These are phyloP conservation scores for Fusarium mangiferae DNA, from an alignment of 2,329 filamentous ascomycete species.

Conservation along the genomic window DNA sequence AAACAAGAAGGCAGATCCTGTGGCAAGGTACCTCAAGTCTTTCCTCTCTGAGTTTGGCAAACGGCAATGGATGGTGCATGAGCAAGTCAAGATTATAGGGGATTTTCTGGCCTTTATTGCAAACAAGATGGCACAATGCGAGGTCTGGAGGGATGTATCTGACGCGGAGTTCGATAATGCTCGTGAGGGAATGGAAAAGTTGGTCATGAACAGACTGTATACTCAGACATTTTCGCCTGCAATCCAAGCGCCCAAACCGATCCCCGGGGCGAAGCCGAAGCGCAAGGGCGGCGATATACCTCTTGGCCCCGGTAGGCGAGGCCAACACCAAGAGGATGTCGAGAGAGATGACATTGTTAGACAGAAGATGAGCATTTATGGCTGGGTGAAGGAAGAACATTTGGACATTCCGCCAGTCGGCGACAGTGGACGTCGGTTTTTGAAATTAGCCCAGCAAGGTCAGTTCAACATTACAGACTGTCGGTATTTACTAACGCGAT, in stretches of 20 bases:
- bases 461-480: slow-evolving; percentile 27
- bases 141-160: slow-evolving; percentile 95
- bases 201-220: slow-evolving; percentile 98
- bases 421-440: slow-evolving; percentile 87
- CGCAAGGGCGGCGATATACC: slow-evolving; percentile 74
- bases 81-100: slow-evolving; percentile 98
- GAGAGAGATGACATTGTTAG: slow-evolving; percentile 95
- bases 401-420: slow-evolving; percentile 88
- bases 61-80: slow-evolving; percentile 99
- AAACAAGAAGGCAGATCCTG: slow-evolving; percentile 96
- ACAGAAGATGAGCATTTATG: slow-evolving; percentile 96
- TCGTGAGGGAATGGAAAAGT: slow-evolving; percentile 97
- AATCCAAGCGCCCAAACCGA: slow-evolving; percentile 82
- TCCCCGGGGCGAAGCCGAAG: slow-evolving; percentile 74
- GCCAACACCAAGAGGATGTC: slow-evolving; percentile 97
- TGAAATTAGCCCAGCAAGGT: slow-evolving; percentile 90
- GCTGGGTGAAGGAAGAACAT: slow-evolving; percentile 93
- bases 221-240: slow-evolving; percentile 95
- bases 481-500: slow-evolving; percentile 28
- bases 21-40: slow-evolving; percentile 93
- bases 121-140: slow-evolving; percentile 97
- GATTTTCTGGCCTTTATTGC: slow-evolving; percentile 97
- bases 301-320: slow-evolving; percentile 83
- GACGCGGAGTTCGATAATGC: slow-evolving; percentile 99
- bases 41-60: slow-evolving; percentile 96